Evolutionary conservation across 306 rosid species (phyloP).

Genomic region (Canavalia gladiata): DNA sequence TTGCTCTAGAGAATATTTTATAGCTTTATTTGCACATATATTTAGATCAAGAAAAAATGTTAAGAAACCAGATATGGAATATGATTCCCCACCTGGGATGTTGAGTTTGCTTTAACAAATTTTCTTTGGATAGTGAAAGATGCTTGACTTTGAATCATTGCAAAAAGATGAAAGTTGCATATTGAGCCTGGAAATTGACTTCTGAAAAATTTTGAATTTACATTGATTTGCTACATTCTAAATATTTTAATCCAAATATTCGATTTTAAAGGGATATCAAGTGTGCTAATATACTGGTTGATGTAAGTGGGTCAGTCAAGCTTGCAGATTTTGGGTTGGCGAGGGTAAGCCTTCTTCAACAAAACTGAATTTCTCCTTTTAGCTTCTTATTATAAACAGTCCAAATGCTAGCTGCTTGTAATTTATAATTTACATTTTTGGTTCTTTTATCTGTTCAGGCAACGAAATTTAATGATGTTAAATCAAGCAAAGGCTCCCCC

Average conservation of each 20-base stretch:
- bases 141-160: slow-evolving; percentile 18
- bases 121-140: slow-evolving; percentile 18
- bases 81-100: slow-evolving; percentile 16
- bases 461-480: slow-evolving; percentile 65
- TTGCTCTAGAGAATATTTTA: background rate
- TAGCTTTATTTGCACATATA: slow-evolving; percentile 7
- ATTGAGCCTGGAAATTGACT: slow-evolving; percentile 4
- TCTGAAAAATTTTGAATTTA: slow-evolving; percentile 37
- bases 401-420: slow-evolving; percentile 21
- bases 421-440: slow-evolving; percentile 32
- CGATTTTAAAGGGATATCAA: slow-evolving; percentile 66
- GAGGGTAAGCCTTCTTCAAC: slow-evolving; percentile 53
- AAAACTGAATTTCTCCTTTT: slow-evolving; percentile 35
- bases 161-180: slow-evolving; percentile 6
- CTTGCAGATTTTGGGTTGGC: slow-evolving; percentile 80
- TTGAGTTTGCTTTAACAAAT: background rate
- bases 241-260: slow-evolving; percentile 29
- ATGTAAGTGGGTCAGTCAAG: slow-evolving; percentile 64
- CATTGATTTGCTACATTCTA: slow-evolving; percentile 39
- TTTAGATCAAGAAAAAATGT: background rate
- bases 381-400: background rate
- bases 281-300: slow-evolving; percentile 68
- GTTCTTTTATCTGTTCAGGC: slow-evolving; percentile 57
- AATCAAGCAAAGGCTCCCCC: slow-evolving; percentile 73
- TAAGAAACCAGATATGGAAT: slow-evolving; percentile 13